Percentiles rank a stretch among this genome's conserved stretches.
Conservation (phyloP, 2,329 filamentous ascomycete genomes). For the Hypoxylon rubiginosum region DNA sequence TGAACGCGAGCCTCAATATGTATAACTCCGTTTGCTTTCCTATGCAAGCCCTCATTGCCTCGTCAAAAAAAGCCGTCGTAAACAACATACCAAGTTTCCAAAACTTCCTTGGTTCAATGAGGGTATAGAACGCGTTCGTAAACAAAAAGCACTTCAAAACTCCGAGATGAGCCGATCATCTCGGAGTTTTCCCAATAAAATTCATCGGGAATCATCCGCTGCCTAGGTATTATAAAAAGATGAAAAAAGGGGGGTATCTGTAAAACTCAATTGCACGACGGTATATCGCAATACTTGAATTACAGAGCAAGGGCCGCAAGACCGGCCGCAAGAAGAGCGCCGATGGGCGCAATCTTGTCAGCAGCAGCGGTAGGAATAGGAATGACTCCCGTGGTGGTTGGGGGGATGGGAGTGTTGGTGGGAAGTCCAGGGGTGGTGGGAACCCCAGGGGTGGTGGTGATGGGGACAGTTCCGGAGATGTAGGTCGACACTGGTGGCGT, state of each 20-base stretch:
- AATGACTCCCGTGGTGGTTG: conserved; percentile 45
- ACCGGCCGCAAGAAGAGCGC: conserved; percentile 57
- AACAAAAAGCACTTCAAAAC: conserved; percentile 29
- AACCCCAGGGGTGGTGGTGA: too few relatives aligned
- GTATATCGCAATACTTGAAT: conserved; percentile 28
- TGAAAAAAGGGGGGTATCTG: conserved; percentile 36
- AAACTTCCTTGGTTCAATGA: conserved; percentile 41
- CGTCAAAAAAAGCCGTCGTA: conserved; percentile 38
- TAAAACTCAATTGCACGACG: conserved; percentile 30
- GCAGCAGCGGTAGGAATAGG: conserved; percentile 56
- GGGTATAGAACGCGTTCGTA: conserved; percentile 45
- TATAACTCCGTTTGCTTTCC: conserved; percentile 28
- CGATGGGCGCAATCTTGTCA: conserved; percentile 53
- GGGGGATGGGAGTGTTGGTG: conserved; percentile 48
- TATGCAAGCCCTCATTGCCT: conserved; percentile 36
- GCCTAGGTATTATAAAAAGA: conserved; percentile 22
- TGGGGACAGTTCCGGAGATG: conserved; percentile 42
- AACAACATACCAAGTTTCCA: conserved; percentile 37
- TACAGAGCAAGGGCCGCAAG: conserved; percentile 57
- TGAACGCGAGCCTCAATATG: conserved; percentile 35
- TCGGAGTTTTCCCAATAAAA: conserved; percentile 16
- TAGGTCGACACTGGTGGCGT: conserved; percentile 43
- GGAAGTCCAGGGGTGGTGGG: conserved; percentile 48
- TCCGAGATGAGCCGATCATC: conserved; percentile 38
- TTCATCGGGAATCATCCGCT: not conserved